phyloP scores from a whole-genome alignment of 192 early-diverging fungal species.

The Thamnidium elegans region DNA sequence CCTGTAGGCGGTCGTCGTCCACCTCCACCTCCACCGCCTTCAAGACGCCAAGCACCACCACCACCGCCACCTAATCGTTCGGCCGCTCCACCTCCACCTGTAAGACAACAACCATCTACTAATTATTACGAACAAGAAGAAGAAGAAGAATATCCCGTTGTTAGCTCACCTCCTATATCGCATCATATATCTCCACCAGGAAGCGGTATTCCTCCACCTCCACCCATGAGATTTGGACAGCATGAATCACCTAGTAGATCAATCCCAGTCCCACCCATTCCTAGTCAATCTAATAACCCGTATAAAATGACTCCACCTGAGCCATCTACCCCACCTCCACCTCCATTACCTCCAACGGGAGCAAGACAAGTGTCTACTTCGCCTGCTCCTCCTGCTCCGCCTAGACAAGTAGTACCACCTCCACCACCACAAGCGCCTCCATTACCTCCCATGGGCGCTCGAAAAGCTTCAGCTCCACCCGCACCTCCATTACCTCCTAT shows the following conservation, averaged over 20 bases:
- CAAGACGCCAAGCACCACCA: slow-evolving; percentile 33
- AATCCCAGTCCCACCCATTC: not conserved
- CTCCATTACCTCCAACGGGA: slow-evolving; percentile 1
- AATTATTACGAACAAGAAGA: no score
- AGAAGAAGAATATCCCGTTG: no score
- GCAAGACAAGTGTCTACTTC: not conserved
- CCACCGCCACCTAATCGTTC: slow-evolving; percentile 24
- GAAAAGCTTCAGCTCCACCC: slow-evolving; percentile 10
- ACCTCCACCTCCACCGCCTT: slow-evolving; percentile 23
- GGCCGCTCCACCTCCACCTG: slow-evolving; percentile 18
- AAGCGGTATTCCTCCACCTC: slow-evolving; percentile 16
- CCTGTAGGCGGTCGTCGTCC: slow-evolving; percentile 23
- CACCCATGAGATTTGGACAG: not conserved
- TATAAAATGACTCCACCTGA: slow-evolving; percentile 28
- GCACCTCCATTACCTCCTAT: slow-evolving; percentile 6
- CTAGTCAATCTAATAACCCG: slow-evolving; percentile 26
- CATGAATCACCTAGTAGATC: not conserved
- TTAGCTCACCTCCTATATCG: no score
- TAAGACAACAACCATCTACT: no score
- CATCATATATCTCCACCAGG: no score
- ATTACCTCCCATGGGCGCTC: slow-evolving; percentile 3
- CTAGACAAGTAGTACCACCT: not conserved
- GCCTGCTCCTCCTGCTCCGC: not conserved
- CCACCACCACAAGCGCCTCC: not conserved
- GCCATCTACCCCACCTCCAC: not conserved